Evolutionary conservation across 345 rosid genomes (phyloP).

Genomic region (Citrus cavaleriei): DNA sequence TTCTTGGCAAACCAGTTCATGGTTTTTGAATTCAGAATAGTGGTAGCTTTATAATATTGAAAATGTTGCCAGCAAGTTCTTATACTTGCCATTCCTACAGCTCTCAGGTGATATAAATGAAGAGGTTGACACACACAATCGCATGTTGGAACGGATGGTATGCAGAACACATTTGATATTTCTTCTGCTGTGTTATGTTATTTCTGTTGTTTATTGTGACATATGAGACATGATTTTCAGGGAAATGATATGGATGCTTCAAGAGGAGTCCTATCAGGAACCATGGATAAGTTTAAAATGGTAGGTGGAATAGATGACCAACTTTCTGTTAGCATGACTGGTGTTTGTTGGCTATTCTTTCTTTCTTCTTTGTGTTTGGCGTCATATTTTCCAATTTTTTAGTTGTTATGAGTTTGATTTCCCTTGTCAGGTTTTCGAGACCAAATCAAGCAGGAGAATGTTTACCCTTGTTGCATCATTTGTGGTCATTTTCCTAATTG

Average conservation of each 20-base stretch:
- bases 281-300: slow-evolving; percentile 94
- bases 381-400: background rate
- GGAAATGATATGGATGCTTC: slow-evolving; percentile 98
- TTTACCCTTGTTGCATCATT: slow-evolving; percentile 81
- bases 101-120: slow-evolving; percentile 86
- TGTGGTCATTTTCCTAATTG: slow-evolving; percentile 69
- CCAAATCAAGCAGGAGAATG: slow-evolving; percentile 91
- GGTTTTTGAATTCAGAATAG: background rate
- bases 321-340: background rate
- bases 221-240: slow-evolving; percentile 32
- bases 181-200: background rate
- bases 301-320: slow-evolving; percentile 27
- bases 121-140: slow-evolving; percentile 86
- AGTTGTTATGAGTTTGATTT: background rate
- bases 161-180: background rate
- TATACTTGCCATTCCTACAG: slow-evolving; percentile 32
- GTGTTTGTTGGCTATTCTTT: background rate
- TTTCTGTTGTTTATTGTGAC: slow-evolving; percentile 3
- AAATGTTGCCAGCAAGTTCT: slow-evolving; percentile 7
- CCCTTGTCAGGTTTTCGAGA: slow-evolving; percentile 68
- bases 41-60: background rate
- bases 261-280: slow-evolving; percentile 84
- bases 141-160: slow-evolving; percentile 87
- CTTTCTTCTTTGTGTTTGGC: background rate
- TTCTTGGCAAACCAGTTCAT: slow-evolving; percentile 4